Evolutionary conservation across 2,329 filamentous ascomycete species (phyloP).

Genomic region (Dothidotthia symphoricarpi): DNA sequence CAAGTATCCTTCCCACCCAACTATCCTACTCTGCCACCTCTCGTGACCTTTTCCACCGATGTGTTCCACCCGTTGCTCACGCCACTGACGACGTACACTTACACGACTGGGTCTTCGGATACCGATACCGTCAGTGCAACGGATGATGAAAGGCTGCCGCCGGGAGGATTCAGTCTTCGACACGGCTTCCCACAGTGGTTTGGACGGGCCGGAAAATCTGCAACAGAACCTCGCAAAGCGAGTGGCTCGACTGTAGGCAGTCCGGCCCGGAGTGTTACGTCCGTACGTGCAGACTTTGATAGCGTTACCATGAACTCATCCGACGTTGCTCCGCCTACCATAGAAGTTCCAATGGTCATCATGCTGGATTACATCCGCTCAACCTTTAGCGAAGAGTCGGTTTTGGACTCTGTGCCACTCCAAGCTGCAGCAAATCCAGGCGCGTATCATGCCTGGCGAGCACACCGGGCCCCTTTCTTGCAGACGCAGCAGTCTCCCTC

Average conservation of each 20-base stretch:
- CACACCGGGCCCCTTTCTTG: constrained; percentile 57
- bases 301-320: constrained; percentile 10
- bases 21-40: constrained; percentile 76
- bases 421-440: constrained; percentile 84
- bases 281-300: constrained; percentile 11
- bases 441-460: constrained; percentile 91
- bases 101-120: constrained; percentile 71
- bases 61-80: constrained; percentile 94
- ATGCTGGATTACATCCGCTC: constrained; percentile 78
- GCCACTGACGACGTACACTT: constrained; percentile 90
- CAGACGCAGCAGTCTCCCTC: constrained; percentile 23
- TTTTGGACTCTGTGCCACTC: constrained; percentile 76
- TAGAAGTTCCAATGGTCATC: constrained; percentile 45
- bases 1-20: constrained; percentile 80
- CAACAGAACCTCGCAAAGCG: constrained; percentile 32
- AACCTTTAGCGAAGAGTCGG: constrained; percentile 72
- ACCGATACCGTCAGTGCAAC: constrained; percentile 78
- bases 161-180: constrained; percentile 84
- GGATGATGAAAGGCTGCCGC: constrained; percentile 78
- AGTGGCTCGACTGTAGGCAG: constrained; percentile 31
- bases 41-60: constrained; percentile 86
- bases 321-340: constrained; percentile 5
- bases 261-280: constrained; percentile 18
- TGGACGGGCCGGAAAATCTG: constrained; percentile 43
- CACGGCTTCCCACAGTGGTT: constrained; percentile 94